Conservation (phyloP, 106 monocot species). For the Acanthochlamys bracteata region DNA sequence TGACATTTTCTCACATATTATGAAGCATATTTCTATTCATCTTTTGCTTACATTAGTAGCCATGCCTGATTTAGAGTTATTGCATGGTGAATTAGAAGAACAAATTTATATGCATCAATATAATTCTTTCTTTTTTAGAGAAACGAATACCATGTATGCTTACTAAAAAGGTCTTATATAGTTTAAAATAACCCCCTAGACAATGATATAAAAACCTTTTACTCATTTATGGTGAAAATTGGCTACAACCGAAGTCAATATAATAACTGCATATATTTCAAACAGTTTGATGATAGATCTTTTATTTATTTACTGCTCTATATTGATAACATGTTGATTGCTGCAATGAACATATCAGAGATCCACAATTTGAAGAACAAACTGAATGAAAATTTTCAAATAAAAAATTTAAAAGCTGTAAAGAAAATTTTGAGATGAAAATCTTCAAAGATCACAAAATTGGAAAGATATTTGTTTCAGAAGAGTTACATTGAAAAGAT, state of each 20-base stretch:
- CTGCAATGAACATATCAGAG: not conserved
- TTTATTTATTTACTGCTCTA: not conserved
- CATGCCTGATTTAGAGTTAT: not conserved
- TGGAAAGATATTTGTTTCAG: not conserved
- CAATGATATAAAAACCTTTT: conserved; percentile 1
- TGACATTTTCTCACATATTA: not conserved
- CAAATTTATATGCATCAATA: not conserved
- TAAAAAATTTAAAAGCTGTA: not conserved
- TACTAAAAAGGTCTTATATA: not conserved
- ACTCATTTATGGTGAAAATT: not conserved
- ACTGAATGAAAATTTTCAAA: not conserved
- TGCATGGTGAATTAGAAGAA: not conserved
- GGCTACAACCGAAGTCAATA: not conserved
- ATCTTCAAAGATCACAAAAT: not conserved
- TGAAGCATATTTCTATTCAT: not conserved
- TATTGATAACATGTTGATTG: conserved; percentile 2
- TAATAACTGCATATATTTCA: conserved; percentile 1
- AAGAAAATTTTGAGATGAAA: conserved; percentile 4
- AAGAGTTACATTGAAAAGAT: not conserved
- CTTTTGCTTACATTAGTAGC: not conserved
- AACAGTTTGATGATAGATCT: not conserved
- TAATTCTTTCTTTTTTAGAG: not conserved
- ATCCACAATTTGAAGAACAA: not conserved
- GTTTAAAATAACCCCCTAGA: not conserved
- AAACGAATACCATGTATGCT: not conserved